phyloP scores from a whole-genome alignment of 306 rosid genomes.

The Malus domestica region ASM211411v1 NC_041795.1:29286501-29287000 shows the following conservation, averaged over 20 bases:
- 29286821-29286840: background rate
- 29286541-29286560: background rate
- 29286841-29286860: background rate
- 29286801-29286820: conserved; percentile 66
- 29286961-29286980: conserved; percentile 94
- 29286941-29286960: conserved; percentile 93
- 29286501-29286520: background rate
- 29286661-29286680: background rate
- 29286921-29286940: conserved; percentile 78
- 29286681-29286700: conserved; percentile 5
- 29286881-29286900: conserved; percentile 64
- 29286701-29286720: conserved; percentile 77
- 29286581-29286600: background rate
- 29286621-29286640: background rate
- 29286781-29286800: conserved; percentile 74
- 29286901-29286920: conserved; percentile 81
- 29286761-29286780: conserved; percentile 57
- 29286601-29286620: background rate
- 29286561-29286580: background rate
- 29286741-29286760: conserved; percentile 69
- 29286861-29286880: background rate
- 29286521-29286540: background rate
- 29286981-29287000: conserved; percentile 73
- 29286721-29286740: conserved; percentile 72
- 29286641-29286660: background rate